Conservation (phyloP, 805 yeast genomes). For the Suhomyces vadensis region DNA sequence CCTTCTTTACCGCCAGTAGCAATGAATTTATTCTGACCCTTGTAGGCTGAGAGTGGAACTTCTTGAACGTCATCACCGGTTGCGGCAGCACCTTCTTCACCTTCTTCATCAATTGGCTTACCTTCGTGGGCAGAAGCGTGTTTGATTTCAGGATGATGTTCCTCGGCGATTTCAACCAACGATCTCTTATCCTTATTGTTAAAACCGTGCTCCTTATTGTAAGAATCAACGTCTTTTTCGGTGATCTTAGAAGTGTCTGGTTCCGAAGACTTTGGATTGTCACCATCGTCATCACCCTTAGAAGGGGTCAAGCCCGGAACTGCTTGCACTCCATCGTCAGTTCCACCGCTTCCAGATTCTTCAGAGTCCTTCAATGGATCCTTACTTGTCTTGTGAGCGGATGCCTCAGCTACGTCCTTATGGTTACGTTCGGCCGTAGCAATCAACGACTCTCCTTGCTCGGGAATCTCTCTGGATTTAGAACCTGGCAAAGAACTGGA, state of each 20-base stretch:
- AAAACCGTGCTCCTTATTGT: conserved; percentile 30
- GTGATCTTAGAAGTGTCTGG: conserved; percentile 12
- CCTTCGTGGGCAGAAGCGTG: conserved; percentile 12
- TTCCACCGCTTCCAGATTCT: background rate
- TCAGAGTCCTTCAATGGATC: conserved; percentile 4
- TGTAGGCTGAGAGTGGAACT: conserved; percentile 11
- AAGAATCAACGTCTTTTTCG: conserved; percentile 25
- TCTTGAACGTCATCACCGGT: conserved; percentile 13
- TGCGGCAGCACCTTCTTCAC: background rate
- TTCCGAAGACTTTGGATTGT: background rate
- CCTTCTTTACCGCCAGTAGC: conserved; percentile 19
- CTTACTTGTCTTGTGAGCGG: conserved; percentile 10
- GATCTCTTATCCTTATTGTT: conserved; percentile 21
- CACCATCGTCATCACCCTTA: conserved; percentile 1
- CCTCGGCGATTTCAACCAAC: conserved; percentile 31
- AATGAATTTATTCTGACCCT: conserved; percentile 15
- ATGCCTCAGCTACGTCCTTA: conserved; percentile 17
- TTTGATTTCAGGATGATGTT: conserved; percentile 17
- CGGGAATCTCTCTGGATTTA: background rate
- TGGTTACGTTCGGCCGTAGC: conserved; percentile 19
- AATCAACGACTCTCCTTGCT: conserved; percentile 19
- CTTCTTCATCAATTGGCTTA: conserved; percentile 6
- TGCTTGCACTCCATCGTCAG: conserved; percentile 16
- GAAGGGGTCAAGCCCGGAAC: conserved; percentile 21
- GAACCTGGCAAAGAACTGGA: background rate